Percentiles rank a stretch among this genome's conserved stretches.
Evolutionary conservation across 768 basidiomycete species (phyloP).

Genomic region (Hygrocybe punicea): DNA sequence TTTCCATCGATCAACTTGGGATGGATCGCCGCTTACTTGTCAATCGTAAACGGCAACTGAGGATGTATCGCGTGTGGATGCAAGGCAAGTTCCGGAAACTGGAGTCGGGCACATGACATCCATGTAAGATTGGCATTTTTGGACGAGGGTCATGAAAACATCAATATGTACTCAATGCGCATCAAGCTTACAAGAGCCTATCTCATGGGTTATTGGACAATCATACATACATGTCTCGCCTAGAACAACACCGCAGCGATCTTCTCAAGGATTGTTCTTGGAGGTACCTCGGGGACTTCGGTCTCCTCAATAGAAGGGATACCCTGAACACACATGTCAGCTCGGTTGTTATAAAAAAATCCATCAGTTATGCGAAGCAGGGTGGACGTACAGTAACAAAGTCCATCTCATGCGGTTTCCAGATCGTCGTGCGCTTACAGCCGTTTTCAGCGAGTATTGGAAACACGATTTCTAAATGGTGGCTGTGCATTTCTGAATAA

Average conservation of each 20-base stretch:
- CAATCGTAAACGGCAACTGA: slow-evolving; percentile 89
- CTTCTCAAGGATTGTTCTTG: slow-evolving; percentile 48
- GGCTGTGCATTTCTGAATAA: too few species aligned
- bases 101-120: slow-evolving; percentile 28
- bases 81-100: slow-evolving; percentile 76
- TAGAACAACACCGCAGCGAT: slow-evolving; percentile 54
- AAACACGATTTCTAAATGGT: too few species aligned
- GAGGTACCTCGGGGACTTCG: slow-evolving; percentile 49
- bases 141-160: too few species aligned
- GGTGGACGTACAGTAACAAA: slow-evolving; percentile 54
- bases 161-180: not conserved
- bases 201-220: too few species aligned
- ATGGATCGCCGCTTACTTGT: slow-evolving; percentile 87
- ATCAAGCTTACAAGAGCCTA: too few species aligned
- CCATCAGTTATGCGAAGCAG: not conserved
- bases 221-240: slow-evolving; percentile 1
- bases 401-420: slow-evolving; percentile 66
- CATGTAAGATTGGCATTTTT: not conserved
- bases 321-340: slow-evolving; percentile 37
- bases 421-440: slow-evolving; percentile 44
- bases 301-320: slow-evolving; percentile 71
- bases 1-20: slow-evolving; percentile 80
- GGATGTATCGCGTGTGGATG: slow-evolving; percentile 98
- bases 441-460: too few species aligned
- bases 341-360: too few species aligned